phyloP scores from a whole-genome alignment of 495 filamentous ascomycete species.

The Melanomma pulvis-pyrius region DNA sequence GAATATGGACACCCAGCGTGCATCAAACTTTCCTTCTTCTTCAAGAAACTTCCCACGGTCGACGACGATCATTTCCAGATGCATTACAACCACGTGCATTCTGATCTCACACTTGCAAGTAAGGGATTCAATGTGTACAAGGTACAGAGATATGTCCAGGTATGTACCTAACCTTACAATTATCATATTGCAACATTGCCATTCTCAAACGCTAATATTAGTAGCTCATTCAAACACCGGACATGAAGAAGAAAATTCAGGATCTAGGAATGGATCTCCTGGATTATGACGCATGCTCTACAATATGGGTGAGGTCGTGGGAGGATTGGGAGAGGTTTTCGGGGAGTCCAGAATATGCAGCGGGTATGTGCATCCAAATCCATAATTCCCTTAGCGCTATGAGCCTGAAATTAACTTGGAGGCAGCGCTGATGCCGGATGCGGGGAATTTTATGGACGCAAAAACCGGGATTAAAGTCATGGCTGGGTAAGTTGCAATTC shows the following conservation, averaged over 20 bases:
- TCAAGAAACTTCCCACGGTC: constrained; percentile 43
- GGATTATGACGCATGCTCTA: constrained; percentile 40
- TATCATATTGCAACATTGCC: neutral
- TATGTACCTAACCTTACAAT: neutral
- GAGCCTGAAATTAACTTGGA: constrained; percentile 26
- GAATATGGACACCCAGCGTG: constrained; percentile 30
- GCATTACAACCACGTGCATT: constrained; percentile 43
- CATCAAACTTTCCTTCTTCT: constrained; percentile 44
- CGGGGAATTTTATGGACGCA: constrained; percentile 38
- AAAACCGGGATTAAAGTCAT: constrained; percentile 34
- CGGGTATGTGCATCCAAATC: constrained; percentile 4
- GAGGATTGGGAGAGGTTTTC: constrained; percentile 41
- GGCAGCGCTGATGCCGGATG: constrained; percentile 34
- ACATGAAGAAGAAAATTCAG: constrained; percentile 40
- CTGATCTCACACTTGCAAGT: constrained; percentile 38
- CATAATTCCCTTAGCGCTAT: neutral
- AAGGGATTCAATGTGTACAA: constrained; percentile 39
- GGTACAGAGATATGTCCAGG: constrained; percentile 42
- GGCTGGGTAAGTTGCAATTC: constrained; percentile 33
- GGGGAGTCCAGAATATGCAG: constrained; percentile 27
- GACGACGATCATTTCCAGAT: constrained; percentile 42
- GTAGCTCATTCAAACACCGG: constrained; percentile 37
- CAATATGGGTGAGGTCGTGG: constrained; percentile 42
- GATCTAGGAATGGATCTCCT: constrained; percentile 39
- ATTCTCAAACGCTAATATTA: neutral